These are phyloP conservation scores for Neodidymelliopsis sp. DNA, from an alignment of 2,329 filamentous ascomycete genomes.

Conservation along the genomic window DNA sequence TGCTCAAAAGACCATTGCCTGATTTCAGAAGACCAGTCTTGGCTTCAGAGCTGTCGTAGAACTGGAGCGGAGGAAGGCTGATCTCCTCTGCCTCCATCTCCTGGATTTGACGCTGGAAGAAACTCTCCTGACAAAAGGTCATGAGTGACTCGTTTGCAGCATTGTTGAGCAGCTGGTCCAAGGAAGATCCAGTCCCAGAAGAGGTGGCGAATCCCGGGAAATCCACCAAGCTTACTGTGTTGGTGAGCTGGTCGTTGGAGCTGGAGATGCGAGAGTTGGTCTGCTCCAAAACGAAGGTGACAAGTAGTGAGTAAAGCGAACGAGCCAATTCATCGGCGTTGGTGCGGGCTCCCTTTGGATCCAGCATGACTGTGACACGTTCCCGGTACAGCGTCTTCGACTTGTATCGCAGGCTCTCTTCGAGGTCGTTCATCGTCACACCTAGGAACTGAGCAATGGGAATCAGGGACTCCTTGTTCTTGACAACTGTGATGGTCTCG, in stretches of 20 bases:
- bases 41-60: constrained; percentile 97
- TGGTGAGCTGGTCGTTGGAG: constrained; percentile 84
- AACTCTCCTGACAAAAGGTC: constrained; percentile 91
- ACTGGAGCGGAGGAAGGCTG: constrained; percentile 86
- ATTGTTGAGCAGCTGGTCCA: constrained; percentile 95
- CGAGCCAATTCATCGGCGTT: constrained; percentile 95
- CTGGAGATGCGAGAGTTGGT: constrained; percentile 92
- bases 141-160: constrained; percentile 91
- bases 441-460: constrained; percentile 95
- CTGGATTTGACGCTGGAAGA: constrained; percentile 94
- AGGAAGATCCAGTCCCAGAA: constrained; percentile 78
- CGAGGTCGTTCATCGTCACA: constrained; percentile 79
- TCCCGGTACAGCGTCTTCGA: constrained; percentile 96
- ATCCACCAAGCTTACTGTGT: constrained; percentile 94
- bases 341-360: constrained; percentile 84
- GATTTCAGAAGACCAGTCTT: constrained; percentile 90
- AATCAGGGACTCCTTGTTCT: constrained; percentile 87
- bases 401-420: constrained; percentile 90
- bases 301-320: constrained; percentile 90
- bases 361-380: constrained; percentile 98
- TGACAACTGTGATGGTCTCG: constrained; percentile 83
- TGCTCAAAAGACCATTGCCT: constrained; percentile 90
- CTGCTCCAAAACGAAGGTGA: constrained; percentile 91
- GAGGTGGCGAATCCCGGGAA: constrained; percentile 95
- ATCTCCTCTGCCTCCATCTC: constrained; percentile 95